Base-by-base conservation (phyloP, 1,284 basidiomycete species). In the Apiotrichum domesticum region DNA sequence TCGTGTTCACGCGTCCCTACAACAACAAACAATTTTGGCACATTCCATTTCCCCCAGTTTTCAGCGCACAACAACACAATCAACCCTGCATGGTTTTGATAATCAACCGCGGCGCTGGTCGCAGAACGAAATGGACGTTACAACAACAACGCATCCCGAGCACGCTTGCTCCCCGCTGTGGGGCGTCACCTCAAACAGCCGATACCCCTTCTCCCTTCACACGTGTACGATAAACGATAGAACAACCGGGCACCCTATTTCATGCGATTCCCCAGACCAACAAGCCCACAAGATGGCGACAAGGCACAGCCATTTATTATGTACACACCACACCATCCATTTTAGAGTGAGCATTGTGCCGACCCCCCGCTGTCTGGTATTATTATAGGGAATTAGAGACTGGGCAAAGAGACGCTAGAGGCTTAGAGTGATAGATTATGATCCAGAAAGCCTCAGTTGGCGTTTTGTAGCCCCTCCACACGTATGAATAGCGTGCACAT, bases 71-170 rank as follows among this genome's bases (percentile, higher is more conserved):
- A 54, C 43, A 44, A 52, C 46, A 35, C 51, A 42, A 48, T 48
- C 54, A 54, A 41, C 54, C 47, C 45, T 33, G 35, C 55, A 44
- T 55, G 46, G 51, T 57, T 37, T 58, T 49, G 54, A 51, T 57
- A 45, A 40, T 52, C 45, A 48, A 32, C 42, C 46, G 56, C 54
- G 54, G 60, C 60, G 60, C 60, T 62, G 57, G 57, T 58, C 57
- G 60, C 60, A 62, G 48, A 43, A 57, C 56, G 54, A 61, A 61
- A 58, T 58, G 60, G 57, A 57, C 60, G 56, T 58, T 62, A 44
- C 44, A 44, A 56, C 54, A 40, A 56, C 50, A 51, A 58, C 54
- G 34, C 46, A 51, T 46, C 35, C 7, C 32, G 54, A 52, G 48
- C 54, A 55, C 55, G 57, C 57, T 62, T 62, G 60, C 60, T 49